These are phyloP conservation scores for Kluyveromyces sp. DNA, from an alignment of 1,139 yeast species.

Conservation along the genomic window DNA sequence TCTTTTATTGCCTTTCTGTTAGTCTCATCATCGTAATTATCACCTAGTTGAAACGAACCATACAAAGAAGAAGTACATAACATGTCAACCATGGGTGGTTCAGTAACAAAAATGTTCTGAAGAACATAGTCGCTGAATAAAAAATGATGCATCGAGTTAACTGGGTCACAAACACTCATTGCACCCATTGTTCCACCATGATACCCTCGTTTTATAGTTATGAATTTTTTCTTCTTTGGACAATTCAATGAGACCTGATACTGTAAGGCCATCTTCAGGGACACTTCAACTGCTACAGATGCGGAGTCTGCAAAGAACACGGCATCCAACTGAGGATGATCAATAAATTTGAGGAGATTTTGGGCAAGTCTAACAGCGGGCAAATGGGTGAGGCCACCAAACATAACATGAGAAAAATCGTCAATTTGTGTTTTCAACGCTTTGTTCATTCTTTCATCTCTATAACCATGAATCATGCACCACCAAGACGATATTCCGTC, in stretches of 20 bases:
- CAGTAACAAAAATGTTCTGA: constrained; percentile 25
- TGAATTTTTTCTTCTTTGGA: constrained; percentile 13
- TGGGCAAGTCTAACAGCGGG: constrained; percentile 26
- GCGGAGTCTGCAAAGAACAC: constrained; percentile 38
- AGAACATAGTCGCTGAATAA: constrained; percentile 27
- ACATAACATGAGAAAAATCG: constrained; percentile 30
- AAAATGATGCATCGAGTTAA: constrained; percentile 29
- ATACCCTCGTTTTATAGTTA: constrained; percentile 24
- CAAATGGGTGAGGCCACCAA: constrained; percentile 31
- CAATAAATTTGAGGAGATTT: constrained; percentile 21
- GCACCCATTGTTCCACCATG: constrained; percentile 31
- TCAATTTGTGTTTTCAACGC: constrained; percentile 23
- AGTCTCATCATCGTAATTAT: constrained; percentile 16
- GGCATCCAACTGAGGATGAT: constrained; percentile 20
- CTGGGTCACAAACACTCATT: constrained; percentile 29
- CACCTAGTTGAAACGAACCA: not conserved
- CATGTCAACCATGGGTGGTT: constrained; percentile 19
- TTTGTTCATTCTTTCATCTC: constrained; percentile 25
- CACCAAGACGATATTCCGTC: constrained; percentile 35
- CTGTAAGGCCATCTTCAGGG: constrained; percentile 45
- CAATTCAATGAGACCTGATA: constrained; percentile 27
- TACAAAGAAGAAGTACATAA: constrained; percentile 8
- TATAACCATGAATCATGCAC: constrained; percentile 32
- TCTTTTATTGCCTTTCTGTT: constrained; percentile 11
- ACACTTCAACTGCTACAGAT: constrained; percentile 51